Evolutionary conservation across 2,329 filamentous ascomycete genomes (phyloP).

Genomic region (Graphium sp.): DNA sequence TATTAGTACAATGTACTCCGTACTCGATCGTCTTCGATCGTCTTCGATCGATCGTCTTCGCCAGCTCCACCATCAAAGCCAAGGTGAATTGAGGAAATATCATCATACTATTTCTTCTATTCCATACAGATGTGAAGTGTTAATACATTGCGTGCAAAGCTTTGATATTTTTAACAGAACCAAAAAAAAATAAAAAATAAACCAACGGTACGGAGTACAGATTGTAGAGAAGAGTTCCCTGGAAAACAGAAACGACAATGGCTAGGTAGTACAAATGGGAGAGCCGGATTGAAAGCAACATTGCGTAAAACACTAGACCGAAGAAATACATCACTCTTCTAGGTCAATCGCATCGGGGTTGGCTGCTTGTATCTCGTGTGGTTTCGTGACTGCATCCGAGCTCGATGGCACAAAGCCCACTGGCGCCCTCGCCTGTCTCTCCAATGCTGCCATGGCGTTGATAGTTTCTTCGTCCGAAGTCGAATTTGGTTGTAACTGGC

Average conservation of each 20-base stretch:
- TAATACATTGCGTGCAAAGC: no score
- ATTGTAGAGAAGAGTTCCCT: conserved; percentile 4
- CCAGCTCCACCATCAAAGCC: no score
- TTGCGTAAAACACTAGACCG: no score
- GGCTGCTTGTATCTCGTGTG: no score
- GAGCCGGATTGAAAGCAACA: neutral
- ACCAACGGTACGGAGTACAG: conserved; percentile 4
- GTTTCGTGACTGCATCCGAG: no score
- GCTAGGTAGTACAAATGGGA: neutral
- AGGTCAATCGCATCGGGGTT: conserved; percentile 82
- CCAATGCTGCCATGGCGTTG: conserved; percentile 81
- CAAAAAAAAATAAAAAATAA: conserved; percentile 7
- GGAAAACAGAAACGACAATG: neutral
- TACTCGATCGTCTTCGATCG: no score
- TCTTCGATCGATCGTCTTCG: no score
- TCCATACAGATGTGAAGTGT: no score
- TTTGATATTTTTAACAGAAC: no score
- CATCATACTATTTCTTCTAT: no score
- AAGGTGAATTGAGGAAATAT: no score
- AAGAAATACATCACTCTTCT: conserved; percentile 49
- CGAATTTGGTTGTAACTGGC: conserved; percentile 41
- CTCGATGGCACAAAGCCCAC: conserved; percentile 78
- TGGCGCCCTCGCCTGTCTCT: conserved; percentile 75
- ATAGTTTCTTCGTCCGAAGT: conserved; percentile 30
- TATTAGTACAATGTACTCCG: no score